Base-by-base conservation (phyloP, 1,139 yeast genomes). In the Casaregolazyma suthepensis region DNA sequence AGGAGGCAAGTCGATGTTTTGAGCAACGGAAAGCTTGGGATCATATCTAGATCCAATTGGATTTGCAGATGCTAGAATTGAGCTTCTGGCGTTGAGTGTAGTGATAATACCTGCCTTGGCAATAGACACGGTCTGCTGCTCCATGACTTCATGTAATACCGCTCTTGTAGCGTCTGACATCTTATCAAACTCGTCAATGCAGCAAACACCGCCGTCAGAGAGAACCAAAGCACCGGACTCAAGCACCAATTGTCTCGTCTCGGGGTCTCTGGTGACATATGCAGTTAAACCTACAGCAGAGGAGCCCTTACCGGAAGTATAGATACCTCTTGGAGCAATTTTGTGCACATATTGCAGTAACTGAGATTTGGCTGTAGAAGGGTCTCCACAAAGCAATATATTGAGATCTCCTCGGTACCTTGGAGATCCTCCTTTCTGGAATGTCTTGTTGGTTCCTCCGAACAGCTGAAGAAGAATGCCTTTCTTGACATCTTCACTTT, bases 221-320 rank as follows among this genome's bases (percentile, higher is more conserved):
- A 93, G 77, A 12, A 93, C 99, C 60, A 93, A 78, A 0, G 99
- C 99, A 69, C 99, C 99, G 67, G 93, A 83, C 68, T 93, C 99
- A 56, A 93, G 77, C 6, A 93, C 99, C 51, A 93, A 74, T 67
- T 93, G 99, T 63, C 82, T 87, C 1, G 98, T 89, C 64, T 93
- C 99, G 46, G 87, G 79, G 69, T 93, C 99, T 66, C 97, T 79
- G 7, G 99, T 91, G 54, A 93, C 85, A 68, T 93, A 93, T 0
- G 99, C 99, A 0, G 99, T 93, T 66, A 93, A 77, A 75, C 99
- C 99, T 54, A 93, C 99, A 0, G 99, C 99, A 22, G 99, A 93
- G 0, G 98, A 90, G 53, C 99, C 99, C 66, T 93, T 93, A 71
- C 99, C 99, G 1, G 97, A 90, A 1, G 99, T 93, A 69, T 91